phyloP scores from a whole-genome alignment of 257 asterid species.

The Solanum chiquidenum region DNA sequence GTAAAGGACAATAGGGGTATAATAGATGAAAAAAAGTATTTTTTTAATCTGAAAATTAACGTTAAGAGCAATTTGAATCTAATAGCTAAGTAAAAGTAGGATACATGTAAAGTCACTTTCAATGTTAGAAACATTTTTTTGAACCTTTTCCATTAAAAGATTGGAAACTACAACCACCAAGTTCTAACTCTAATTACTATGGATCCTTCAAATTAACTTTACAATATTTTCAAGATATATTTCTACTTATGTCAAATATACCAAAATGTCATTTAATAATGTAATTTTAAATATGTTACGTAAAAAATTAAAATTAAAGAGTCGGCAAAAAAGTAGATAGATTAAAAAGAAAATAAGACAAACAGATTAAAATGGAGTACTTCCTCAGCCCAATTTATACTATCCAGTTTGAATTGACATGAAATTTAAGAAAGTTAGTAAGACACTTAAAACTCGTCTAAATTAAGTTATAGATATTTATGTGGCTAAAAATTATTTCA shows the following conservation, averaged over 20 bases:
- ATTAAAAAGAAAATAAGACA: background rate
- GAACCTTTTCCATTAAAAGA: background rate
- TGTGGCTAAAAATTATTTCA: too few relatives aligned
- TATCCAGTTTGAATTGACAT: too few relatives aligned
- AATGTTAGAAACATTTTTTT: background rate
- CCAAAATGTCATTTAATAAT: too few relatives aligned
- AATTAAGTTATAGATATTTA: too few relatives aligned
- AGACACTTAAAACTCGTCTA: background rate
- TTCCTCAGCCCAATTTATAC: fast-evolving
- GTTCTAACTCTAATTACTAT: background rate
- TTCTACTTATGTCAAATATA: background rate
- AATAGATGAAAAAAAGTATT: background rate
- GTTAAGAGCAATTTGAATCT: background rate
- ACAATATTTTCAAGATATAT: background rate
- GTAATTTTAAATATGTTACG: too few relatives aligned
- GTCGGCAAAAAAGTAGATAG: background rate
- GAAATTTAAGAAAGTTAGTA: too few relatives aligned
- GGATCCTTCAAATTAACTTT: background rate
- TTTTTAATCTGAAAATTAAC: background rate
- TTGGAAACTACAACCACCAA: background rate
- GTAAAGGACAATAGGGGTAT: background rate
- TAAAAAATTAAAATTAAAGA: too few relatives aligned
- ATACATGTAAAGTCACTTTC: background rate
- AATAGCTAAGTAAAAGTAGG: background rate
- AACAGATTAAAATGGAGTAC: background rate